Evolutionary conservation across 805 yeast species (phyloP).

Genomic region (Blastobotrys peoriensis): DNA sequence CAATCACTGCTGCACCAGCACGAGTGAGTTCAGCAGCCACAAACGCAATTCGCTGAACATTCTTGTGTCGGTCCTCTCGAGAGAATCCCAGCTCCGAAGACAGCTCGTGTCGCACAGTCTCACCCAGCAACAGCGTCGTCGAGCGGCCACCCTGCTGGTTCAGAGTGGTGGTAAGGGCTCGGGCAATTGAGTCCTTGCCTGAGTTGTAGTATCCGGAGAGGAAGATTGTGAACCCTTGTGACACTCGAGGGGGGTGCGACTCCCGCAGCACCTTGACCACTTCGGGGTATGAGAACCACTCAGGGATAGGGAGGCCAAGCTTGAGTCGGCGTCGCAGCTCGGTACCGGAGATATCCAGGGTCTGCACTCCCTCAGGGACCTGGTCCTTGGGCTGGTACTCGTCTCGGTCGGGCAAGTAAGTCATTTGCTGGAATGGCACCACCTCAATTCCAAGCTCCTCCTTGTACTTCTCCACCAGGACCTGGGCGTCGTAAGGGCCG

Average conservation of each 20-base stretch:
- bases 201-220: conserved; percentile 55
- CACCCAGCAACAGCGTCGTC: conserved; percentile 52
- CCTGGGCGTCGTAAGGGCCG: conserved; percentile 97
- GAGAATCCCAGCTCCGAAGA: conserved; percentile 38
- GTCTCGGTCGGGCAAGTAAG: conserved; percentile 91
- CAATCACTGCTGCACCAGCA: conserved; percentile 89
- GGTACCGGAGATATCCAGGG: conserved; percentile 91
- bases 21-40: conserved; percentile 71
- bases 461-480: conserved; percentile 65
- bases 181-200: conserved; percentile 60
- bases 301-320: conserved; percentile 85
- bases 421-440: conserved; percentile 95
- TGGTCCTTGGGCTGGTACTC: conserved; percentile 94
- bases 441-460: conserved; percentile 81
- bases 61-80: conserved; percentile 34
- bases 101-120: conserved; percentile 35
- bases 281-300: conserved; percentile 96
- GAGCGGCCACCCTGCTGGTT: conserved; percentile 88
- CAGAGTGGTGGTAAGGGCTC: conserved; percentile 83
- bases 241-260: conserved; percentile 83
- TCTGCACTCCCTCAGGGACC: conserved; percentile 69
- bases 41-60: conserved; percentile 47
- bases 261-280: conserved; percentile 88
- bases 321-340: conserved; percentile 83
- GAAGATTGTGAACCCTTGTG: conserved; percentile 81